A percentile compares a stretch with the other conserved stretches of the same genome.
Conservation (phyloP, 768 basidiomycete genomes). For the Lepiota venenata region DNA sequence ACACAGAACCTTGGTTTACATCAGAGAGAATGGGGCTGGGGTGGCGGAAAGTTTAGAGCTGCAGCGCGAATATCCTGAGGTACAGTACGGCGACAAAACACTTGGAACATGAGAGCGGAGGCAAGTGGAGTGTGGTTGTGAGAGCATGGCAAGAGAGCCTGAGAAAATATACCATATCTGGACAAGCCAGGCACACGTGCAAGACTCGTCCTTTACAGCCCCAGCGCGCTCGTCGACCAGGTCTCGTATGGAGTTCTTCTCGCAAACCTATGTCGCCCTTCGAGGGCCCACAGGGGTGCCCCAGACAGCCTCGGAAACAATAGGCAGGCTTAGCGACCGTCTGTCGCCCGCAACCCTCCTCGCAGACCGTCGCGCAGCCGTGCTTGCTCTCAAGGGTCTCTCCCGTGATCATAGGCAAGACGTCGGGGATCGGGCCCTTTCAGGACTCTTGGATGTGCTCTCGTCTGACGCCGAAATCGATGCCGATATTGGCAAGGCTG, state of each 20-base stretch:
- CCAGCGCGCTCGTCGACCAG: background rate
- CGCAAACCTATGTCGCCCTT: constrained; percentile 81
- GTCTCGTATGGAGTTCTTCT: constrained; percentile 72
- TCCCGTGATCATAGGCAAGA: constrained; percentile 88
- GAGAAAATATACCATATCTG: too few relatives aligned
- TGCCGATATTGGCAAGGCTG: constrained; percentile 88
- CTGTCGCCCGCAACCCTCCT: constrained; percentile 88
- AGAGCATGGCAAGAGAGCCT: too few relatives aligned
- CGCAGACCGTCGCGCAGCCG: constrained; percentile 89
- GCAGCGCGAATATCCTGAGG: too few relatives aligned
- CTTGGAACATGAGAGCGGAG: too few relatives aligned
- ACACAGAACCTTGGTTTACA: too few relatives aligned
- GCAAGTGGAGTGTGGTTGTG: too few relatives aligned
- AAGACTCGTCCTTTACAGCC: background rate
- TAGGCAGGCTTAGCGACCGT: constrained; percentile 83
- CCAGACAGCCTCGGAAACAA: constrained; percentile 83
- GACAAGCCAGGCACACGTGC: background rate
- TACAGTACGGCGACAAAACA: too few relatives aligned
- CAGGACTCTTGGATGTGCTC: constrained; percentile 76
- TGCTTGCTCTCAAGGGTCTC: constrained; percentile 92
- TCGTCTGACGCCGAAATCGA: constrained; percentile 90
- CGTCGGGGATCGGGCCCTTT: constrained; percentile 75
- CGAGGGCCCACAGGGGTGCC: constrained; percentile 80
- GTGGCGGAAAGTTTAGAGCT: too few relatives aligned
- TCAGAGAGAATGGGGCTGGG: too few relatives aligned